Base-by-base conservation (phyloP, 2,329 filamentous ascomycete genomes). In the Pseudogymnoascus sp. region DNA sequence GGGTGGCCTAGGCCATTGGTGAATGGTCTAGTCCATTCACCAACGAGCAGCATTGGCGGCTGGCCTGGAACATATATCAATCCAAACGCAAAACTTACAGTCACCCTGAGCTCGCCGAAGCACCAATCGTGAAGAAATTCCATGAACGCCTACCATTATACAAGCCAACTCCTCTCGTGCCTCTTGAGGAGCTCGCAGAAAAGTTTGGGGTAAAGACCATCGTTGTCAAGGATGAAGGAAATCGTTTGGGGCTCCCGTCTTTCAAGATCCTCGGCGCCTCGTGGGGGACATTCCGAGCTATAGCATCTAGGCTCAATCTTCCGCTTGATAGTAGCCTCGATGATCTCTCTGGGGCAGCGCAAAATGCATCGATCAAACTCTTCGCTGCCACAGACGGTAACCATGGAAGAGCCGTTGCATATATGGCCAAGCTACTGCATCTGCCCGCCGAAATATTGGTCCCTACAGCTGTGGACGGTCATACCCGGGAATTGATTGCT, bases 221-320 rank as follows among this genome's bases (percentile, higher is more conserved):
- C 3, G 79, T 86, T 38, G 70, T 92, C 66, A 93, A 93, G 70
- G 84, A 92, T 68, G 89, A 93, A 72, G 85, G 82, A 29, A 78
- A 75, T 62, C 82, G 89, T 4, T 83, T 91, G 38, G 86, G 86
- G 0, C 78, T 93, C 1, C 87, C 88, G 0, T 82, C 89, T 0
- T 93, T 93, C 79, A 95, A 95, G 74, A 89, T 93, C 50, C 81
- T 93, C 0, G 90, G 90, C 19, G 89, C 90, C 0, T 89, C 87
- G 0, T 93, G 88, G 88, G 88, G 83, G 0, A 80, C 83, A 2
- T 87, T 84, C 68, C 71, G 76, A 0, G 70, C 75, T 1, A 72
- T 75, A 6, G 73, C 86, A 0, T 72, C 71, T 1, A 73, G 85
- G 0, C 72, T 79, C 0, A 66, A 76, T 0, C 26, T 53, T 13